Base-by-base conservation (phyloP, 2,329 filamentous ascomycete species). In the Ceratocystis alfenasii region DNA sequence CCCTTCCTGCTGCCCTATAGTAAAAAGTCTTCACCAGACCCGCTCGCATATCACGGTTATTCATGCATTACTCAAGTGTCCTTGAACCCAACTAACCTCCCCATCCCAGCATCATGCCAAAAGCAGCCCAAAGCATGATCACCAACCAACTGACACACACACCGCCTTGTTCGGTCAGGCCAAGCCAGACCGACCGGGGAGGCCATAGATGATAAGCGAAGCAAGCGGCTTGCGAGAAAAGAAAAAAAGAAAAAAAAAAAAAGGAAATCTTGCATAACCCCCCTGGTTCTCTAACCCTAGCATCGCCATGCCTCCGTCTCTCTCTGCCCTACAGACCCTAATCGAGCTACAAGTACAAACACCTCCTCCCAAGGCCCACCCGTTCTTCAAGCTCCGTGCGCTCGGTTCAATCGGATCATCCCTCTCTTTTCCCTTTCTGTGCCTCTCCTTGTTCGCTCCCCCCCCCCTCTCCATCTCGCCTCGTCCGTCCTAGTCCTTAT, bases 241-340 rank as follows among this genome's bases (percentile, higher is more conserved):
- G 22, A 63, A 46, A 66, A 8, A 61, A 33, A 41, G n/a, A n/a
- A 62, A 36, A 28, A 33, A 36, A 46, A 50, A 50, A 50, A 50
- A 22, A 20, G 10, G 3, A n/a, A 12, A 6, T 5, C 5, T 25
- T 62, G 7, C 17, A 62, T 12, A 2, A 22, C 20, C 3, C 44
- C 15, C 62, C 44, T 25, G 17, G 20, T 55, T 17, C 44, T 17
- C 36, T 48, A 33, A 50, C 25, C 22, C 44, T 33, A 44, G 33
- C 28, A 41, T 22, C 28, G 7, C 17, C n/a, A 20, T 63, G 15
- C 20, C 62, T 64, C 62, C 28, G 45, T 33, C 62, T 50, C 41
- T 48, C 50, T 65, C n/a, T 44, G 36, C 53, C 36, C 30, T 65
- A 41, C 17, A 44, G n/a, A 59, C 53, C 50, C 48, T 10, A 65